Evolutionary conservation across 2,329 filamentous ascomycete genomes (phyloP), one percentile per base, ranked within the genome.

Genomic region (Fonsecaea monophora): DNA sequence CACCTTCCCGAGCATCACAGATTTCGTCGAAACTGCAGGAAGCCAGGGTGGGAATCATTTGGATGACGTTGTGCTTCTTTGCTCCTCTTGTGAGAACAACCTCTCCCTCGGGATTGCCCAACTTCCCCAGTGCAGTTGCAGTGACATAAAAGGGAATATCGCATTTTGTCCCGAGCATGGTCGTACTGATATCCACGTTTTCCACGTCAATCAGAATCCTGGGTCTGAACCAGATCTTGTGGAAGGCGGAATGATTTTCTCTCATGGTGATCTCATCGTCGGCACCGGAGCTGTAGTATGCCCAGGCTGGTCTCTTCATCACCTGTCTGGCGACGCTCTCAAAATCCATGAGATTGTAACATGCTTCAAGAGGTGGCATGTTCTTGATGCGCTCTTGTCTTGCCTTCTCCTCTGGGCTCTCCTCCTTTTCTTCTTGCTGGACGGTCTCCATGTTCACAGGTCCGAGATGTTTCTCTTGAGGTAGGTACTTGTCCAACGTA

Each of bases 1-100:
- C 89, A 53, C 86, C 91, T 70, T 87, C 83, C 35, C 85, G 87
- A 18, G 94, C 95, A 78, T 98, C 95, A 71, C 96, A 84, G 67
- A 99, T 97, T 80, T 99, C 94, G 81, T 99, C 95, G 74, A 99
- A 97, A 1, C 93, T 95, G 82, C 95, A 98, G 1, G 93, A 97
- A 1, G 95, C 95, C 6, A 99, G 85, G 2, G 95, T 99, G 1
- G 95, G 95, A 68, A 99, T 98, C 95, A 99, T 99, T 80, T 99
- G 95, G 68, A 98, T 87, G 60, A 98, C 90, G 76, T 94, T 88
- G 84, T 98, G 94, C 76, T 90, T 92, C 77, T 86, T 85, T 1
- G 95, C 90, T 15, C 92, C 93, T 65, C 89, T 86, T 0, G 95
- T 98, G 65, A 99, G 86, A 9, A 97, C 84, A 4, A 97, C 93